Conservation (phyloP, 371 early-diverging fungal species). For the Circinella umbellata region DNA sequence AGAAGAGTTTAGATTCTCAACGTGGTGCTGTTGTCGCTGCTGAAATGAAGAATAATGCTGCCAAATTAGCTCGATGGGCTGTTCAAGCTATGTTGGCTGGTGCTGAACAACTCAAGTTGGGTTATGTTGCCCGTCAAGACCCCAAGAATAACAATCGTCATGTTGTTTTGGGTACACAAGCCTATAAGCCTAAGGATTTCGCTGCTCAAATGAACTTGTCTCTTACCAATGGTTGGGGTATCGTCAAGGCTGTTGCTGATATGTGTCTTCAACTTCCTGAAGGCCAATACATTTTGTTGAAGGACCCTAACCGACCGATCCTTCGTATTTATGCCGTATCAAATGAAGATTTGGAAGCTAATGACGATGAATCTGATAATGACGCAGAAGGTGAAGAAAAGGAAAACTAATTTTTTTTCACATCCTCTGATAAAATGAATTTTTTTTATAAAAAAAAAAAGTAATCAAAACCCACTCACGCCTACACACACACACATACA, state of each 20-base stretch:
- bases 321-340: slow-evolving; percentile 84
- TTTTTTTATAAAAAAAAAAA: neutral
- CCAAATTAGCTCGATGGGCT: slow-evolving; percentile 95
- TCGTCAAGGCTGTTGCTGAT: slow-evolving; percentile 91
- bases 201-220: slow-evolving; percentile 89
- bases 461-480: neutral
- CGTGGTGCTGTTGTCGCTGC: slow-evolving; percentile 97
- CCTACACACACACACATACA: too few relatives aligned
- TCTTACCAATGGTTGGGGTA: slow-evolving; percentile 92
- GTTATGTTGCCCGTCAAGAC: slow-evolving; percentile 80
- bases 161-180: slow-evolving; percentile 81
- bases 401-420: neutral
- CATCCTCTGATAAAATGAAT: too few relatives aligned
- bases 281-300: slow-evolving; percentile 93
- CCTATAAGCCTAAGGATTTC: slow-evolving; percentile 92
- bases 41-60: slow-evolving; percentile 97
- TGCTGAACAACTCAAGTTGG: slow-evolving; percentile 91
- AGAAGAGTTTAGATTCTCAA: slow-evolving; percentile 92
- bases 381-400: slow-evolving; percentile 23
- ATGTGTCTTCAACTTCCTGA: slow-evolving; percentile 84
- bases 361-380: slow-evolving; percentile 56
- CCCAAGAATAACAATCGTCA: slow-evolving; percentile 87
- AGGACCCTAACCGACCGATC: slow-evolving; percentile 94
- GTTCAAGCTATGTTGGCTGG: slow-evolving; percentile 89
- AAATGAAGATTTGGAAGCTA: slow-evolving; percentile 68